Base-by-base conservation (phyloP, 805 yeast species). In the Pichia insulana region DNA sequence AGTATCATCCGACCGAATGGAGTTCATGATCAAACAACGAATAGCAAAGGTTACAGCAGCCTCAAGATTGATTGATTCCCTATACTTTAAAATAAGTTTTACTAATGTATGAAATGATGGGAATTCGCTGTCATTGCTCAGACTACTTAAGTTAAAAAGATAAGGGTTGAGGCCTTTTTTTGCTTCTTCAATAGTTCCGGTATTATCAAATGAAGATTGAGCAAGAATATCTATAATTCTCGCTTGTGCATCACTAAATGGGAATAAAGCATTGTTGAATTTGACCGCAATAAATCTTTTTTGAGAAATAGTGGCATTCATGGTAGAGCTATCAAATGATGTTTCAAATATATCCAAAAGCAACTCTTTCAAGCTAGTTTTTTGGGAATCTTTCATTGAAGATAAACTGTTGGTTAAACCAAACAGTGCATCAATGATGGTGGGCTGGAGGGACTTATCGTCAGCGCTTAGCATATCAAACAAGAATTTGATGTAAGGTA, bases 101-200 rank as follows among this genome's bases (percentile, higher is more conserved):
- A 73, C 62, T 48, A 73, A 62, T 0, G 62, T 62, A 2, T 52
- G 42, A 48, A 83, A 81, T 0, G 56, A 43, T 1, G 96, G 95
- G 47, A 86, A 80, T 15, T 52, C 50, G 2, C 68, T 7, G 4
- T 18, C 59, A 0, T 52, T 55, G 10, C 67, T 62, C 2, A 37
- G 20, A 18, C 34, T 37, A n/a, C 30, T 30, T 25, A 45, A 30
- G 3, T 28, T 28, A 13, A 41, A 41, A 15, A 33, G 82, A 57
- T 83, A 75, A 0, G 96, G 96, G 58, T 87, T 79, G 25, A 90
- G 63, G 0, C 97, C 97, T 48, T 76, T 77, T 5, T 58, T 59
- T 0, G 96, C 82, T 57, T 87, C 96, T 53, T 87, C 95, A 2
- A 80, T 65, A 0, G 85, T 77, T 50, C 86, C 95, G 2, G 84